A percentile compares a stretch with the other conserved stretches of the same genome.
These are phyloP conservation scores for Penicillium sumatraense DNA, from an alignment of 2,329 filamentous ascomycete genomes.

Conservation along the genomic window DNA sequence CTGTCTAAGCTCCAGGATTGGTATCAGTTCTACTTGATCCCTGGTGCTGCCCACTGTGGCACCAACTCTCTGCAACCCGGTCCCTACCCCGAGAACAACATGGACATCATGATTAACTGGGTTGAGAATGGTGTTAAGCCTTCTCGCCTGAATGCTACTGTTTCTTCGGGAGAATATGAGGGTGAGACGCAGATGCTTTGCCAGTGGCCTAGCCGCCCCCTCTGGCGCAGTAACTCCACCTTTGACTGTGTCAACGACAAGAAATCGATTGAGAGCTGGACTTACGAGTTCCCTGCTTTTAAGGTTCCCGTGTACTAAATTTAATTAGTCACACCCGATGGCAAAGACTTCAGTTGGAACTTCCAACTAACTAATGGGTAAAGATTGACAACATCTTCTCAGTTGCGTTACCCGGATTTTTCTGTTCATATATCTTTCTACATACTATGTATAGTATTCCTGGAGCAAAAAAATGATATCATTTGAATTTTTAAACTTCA, in stretches of 20 bases:
- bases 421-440: background rate
- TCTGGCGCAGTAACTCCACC: slow-evolving; percentile 36
- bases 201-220: slow-evolving; percentile 38
- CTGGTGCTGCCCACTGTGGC: slow-evolving; percentile 59
- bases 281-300: slow-evolving; percentile 45
- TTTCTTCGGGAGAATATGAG: slow-evolving; percentile 33
- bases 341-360: too few relatives aligned
- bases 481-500: background rate
- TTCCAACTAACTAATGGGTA: background rate
- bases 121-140: slow-evolving; percentile 56
- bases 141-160: slow-evolving; percentile 49
- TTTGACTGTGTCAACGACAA: slow-evolving; percentile 47
- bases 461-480: background rate
- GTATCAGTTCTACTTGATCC: slow-evolving; percentile 61
- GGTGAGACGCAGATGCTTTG: slow-evolving; percentile 42
- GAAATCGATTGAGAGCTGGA: slow-evolving; percentile 46
- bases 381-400: background rate
- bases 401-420: background rate
- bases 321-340: background rate
- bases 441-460: background rate
- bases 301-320: slow-evolving; percentile 45
- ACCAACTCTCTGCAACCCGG: slow-evolving; percentile 52
- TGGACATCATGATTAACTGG: slow-evolving; percentile 56
- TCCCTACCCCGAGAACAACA: slow-evolving; percentile 52
- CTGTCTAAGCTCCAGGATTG: slow-evolving; percentile 53